Conservation (phyloP, 2,329 filamentous ascomycete species). For the Venturia asperata region DNA sequence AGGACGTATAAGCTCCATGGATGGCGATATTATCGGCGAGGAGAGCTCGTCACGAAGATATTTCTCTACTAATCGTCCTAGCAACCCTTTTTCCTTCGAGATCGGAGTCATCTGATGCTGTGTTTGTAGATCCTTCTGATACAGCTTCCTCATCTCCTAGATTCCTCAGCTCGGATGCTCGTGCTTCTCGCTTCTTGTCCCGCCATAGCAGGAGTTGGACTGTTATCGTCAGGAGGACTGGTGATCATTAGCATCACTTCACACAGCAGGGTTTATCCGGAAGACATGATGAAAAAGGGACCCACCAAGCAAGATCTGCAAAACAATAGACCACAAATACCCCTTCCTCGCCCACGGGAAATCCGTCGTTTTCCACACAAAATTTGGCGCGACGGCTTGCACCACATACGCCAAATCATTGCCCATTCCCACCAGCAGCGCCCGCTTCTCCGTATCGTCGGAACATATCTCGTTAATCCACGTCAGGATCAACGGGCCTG, state of each 20-base stretch:
- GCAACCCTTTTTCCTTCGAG: background rate
- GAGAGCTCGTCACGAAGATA: background rate
- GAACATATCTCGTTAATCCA: conserved; percentile 51
- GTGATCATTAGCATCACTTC: no score
- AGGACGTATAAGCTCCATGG: no score
- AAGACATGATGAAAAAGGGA: background rate
- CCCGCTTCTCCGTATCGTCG: conserved; percentile 56
- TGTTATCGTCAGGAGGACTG: background rate
- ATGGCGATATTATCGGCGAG: no score
- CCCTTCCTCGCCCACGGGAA: conserved; percentile 3
- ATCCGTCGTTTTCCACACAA: conserved; percentile 49
- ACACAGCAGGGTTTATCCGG: background rate
- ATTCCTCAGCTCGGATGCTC: background rate
- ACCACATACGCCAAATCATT: conserved; percentile 64
- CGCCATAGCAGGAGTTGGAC: background rate
- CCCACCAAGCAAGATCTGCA: background rate
- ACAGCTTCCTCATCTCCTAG: no score
- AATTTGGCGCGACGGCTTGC: conserved; percentile 60
- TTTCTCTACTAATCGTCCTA: background rate
- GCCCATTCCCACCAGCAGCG: conserved; percentile 58
- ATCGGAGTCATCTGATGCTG: background rate
- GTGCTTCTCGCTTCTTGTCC: background rate
- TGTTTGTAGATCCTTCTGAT: background rate
- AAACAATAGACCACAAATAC: background rate
- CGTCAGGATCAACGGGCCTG: conserved; percentile 38